phyloP scores from a whole-genome alignment of 805 yeast genomes.

The Nakazawaea populi region DNA sequence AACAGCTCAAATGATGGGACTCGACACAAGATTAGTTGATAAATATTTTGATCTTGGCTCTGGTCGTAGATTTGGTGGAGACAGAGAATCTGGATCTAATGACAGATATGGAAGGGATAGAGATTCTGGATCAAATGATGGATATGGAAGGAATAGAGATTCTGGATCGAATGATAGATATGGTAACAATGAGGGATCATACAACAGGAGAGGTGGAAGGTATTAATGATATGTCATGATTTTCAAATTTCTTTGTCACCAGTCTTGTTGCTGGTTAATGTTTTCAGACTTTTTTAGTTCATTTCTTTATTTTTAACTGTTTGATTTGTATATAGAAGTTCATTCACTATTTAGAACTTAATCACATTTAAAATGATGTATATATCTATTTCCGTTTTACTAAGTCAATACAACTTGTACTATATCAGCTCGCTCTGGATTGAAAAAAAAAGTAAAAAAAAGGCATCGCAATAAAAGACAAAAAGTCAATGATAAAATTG shows the following conservation, averaged over 20 bases:
- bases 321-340: background rate
- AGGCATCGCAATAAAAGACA: background rate
- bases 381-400: too few relatives aligned
- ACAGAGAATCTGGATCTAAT: conserved; percentile 10
- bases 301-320: too few relatives aligned
- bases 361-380: too few relatives aligned
- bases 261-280: background rate
- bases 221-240: background rate
- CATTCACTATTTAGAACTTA: too few relatives aligned
- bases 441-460: background rate
- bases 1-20: conserved; percentile 20
- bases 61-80: background rate
- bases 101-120: background rate
- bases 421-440: background rate
- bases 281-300: background rate
- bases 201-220: conserved; percentile 1
- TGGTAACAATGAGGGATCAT: conserved; percentile 11
- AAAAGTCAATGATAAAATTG: background rate
- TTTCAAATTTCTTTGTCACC: background rate
- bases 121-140: conserved; percentile 14
- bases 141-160: conserved; percentile 3
- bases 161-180: conserved; percentile 16
- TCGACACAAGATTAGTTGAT: conserved; percentile 19
- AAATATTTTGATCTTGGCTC: conserved; percentile 22
- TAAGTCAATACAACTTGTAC: too few relatives aligned